Evolutionary conservation across 73 alveolate genomes (phyloP), one percentile per base, ranked within the genome.

Genomic region (Effrenium voratum): DNA sequence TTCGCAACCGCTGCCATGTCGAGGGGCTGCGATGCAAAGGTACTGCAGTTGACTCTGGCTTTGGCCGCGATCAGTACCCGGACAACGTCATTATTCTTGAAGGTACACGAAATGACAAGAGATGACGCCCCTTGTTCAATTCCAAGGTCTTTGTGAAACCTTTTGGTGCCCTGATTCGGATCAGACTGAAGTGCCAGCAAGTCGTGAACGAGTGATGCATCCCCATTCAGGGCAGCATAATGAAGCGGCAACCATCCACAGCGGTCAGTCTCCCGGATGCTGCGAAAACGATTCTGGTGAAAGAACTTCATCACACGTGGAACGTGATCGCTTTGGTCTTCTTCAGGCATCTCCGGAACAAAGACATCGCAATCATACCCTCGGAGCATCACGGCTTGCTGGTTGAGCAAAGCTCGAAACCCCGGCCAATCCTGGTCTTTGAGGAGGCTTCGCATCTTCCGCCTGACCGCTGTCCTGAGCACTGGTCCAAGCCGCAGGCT

Each of bases 331-430:
- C n/a, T n/a, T n/a, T n/a, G n/a, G n/a, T n/a, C n/a, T n/a, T n/a
- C n/a, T n/a, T n/a, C n/a, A n/a, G n/a, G n/a, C n/a, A n/a, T n/a
- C n/a, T n/a, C 91, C 3, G 91, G 91, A 24, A 1, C 93, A 47
- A 82, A 50, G 55, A 36, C 76, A 82, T 82, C 93, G 34, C 93
- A 82, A 26, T 55, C 76, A 49, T 49, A 45, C 0, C 93, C 93
- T 55, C 75, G 30, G 34, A 82, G 70, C 45, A 82, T 52, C 38
- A 76, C 50, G 16, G 57, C 28, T 50, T 82, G 93, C 93, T 50
- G 93, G 93, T 82, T 82, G 75, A 82, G 66, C 49, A 82, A 82
- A 4, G 93, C 93, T 49, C 93, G 93, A 82, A 49, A 82, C 49
- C 93, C 93, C 28, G 93, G 76, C 16, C 47, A 50, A 34, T 82